A percentile compares a stretch with the other conserved stretches of the same genome.
Conservation (phyloP, 139 green algal species). For the Chlamydomonas sp. region DNA sequence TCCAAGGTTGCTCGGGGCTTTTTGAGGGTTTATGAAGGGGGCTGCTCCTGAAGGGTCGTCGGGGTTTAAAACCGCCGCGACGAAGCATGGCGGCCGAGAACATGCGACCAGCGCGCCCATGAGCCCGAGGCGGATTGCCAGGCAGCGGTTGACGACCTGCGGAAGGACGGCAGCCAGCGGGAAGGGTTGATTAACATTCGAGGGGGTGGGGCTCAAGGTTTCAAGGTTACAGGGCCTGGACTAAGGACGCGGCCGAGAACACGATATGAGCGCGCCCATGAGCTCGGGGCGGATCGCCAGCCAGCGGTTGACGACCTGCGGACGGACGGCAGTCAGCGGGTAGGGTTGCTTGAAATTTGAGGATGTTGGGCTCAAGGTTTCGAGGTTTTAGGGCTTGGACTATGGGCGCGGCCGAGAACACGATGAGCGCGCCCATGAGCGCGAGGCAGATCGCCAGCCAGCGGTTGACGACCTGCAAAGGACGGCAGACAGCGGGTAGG, state of each 20-base stretch:
- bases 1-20: too few species aligned
- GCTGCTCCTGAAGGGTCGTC: too few species aligned
- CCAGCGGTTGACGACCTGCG: conserved; percentile 82
- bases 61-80: too few species aligned
- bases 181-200: too few species aligned
- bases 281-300: conserved; percentile 85
- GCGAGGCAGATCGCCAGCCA: conserved; percentile 91
- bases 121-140: conserved; percentile 84
- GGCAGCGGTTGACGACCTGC: conserved; percentile 82
- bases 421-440: conserved; percentile 67
- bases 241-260: conserved; percentile 40
- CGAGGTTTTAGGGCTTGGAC: too few species aligned
- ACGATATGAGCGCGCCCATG: conserved; percentile 67
- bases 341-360: too few species aligned
- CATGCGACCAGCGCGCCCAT: conserved; percentile 67
- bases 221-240: too few species aligned
- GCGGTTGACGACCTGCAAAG: conserved; percentile 70
- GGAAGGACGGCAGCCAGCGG: too few species aligned
- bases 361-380: too few species aligned
- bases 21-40: too few species aligned
- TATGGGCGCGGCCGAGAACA: conserved; percentile 39
- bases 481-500: conserved; percentile 67
- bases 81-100: conserved; percentile 37
- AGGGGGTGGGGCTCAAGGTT: too few species aligned
- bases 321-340: too few species aligned